These are phyloP conservation scores for Chaetomiaceae sp. DNA, from an alignment of 2,329 filamentous ascomycete species.

Conservation along the genomic window DNA sequence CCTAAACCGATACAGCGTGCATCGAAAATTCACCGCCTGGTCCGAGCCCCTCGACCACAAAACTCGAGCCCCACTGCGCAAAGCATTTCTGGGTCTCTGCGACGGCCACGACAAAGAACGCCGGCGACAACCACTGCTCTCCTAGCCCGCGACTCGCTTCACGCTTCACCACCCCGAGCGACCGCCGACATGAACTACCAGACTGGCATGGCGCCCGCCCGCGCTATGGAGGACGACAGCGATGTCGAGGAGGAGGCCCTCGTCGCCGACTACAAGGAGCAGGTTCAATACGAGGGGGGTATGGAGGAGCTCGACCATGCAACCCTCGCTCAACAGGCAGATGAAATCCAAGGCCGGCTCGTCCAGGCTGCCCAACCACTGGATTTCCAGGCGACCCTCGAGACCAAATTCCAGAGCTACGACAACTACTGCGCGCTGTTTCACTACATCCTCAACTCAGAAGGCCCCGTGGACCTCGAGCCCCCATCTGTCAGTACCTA, in stretches of 20 bases:
- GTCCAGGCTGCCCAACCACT: constrained; percentile 88
- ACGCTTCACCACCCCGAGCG: not conserved
- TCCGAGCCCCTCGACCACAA: constrained; percentile 25
- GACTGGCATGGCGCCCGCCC: constrained; percentile 56
- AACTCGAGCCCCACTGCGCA: constrained; percentile 28
- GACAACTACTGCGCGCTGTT: constrained; percentile 99
- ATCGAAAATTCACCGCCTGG: constrained; percentile 22
- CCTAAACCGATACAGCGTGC: constrained; percentile 22
- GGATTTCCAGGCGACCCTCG: constrained; percentile 91
- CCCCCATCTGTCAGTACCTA: constrained; percentile 76
- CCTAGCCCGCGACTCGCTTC: constrained; percentile 2
- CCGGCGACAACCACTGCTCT: constrained; percentile 8
- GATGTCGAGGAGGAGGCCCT: constrained; percentile 95
- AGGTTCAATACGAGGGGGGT: constrained; percentile 91
- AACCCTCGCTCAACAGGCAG: constrained; percentile 67
- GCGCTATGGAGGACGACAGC: constrained; percentile 71
- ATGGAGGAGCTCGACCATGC: constrained; percentile 75
- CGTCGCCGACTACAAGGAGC: constrained; percentile 92
- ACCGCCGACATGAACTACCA: constrained; percentile 55
- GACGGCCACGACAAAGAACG: constrained; percentile 27
- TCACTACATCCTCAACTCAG: constrained; percentile 98
- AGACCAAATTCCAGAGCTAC: constrained; percentile 98
- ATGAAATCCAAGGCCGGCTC: constrained; percentile 91
- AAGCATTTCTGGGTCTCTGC: constrained; percentile 28
- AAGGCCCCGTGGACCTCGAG: constrained; percentile 96